These are phyloP conservation scores for Bonia amplexicaulis DNA, from an alignment of 176 grass and related monocot species.

Conservation along the genomic window DNA sequence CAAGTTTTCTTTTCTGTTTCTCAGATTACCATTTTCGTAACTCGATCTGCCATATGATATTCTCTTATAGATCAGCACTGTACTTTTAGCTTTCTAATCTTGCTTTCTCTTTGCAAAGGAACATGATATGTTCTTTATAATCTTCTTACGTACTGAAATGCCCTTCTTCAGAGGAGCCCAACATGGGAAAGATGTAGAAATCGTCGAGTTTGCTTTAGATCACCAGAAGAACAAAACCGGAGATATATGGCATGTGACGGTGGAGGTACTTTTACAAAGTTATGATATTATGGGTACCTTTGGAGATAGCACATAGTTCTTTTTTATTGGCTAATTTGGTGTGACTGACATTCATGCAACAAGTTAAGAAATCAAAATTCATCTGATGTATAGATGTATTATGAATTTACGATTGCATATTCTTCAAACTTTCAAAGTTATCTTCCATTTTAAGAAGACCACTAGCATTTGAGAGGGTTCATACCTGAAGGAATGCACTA, in stretches of 20 bases:
- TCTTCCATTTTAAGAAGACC: constrained; percentile 8
- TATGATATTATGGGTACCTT: constrained; percentile 14
- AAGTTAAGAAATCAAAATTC: constrained; percentile 8
- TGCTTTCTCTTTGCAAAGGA: background rate
- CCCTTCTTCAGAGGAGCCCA: constrained; percentile 35
- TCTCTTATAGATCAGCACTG: background rate
- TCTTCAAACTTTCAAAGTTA: background rate
- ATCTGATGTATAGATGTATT: constrained; percentile 15
- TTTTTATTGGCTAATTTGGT: background rate
- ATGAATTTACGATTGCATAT: background rate
- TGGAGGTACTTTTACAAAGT: constrained; percentile 56
- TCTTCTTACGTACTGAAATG: constrained; percentile 18
- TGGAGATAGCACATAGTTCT: background rate
- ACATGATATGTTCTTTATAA: constrained; percentile 5
- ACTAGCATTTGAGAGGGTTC: background rate
- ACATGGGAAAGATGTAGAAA: constrained; percentile 25
- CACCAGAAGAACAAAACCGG: constrained; percentile 73
- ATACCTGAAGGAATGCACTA: background rate
- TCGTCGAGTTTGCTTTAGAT: constrained; percentile 62
- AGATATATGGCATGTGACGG: constrained; percentile 83
- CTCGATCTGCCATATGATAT: background rate
- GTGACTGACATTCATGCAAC: background rate
- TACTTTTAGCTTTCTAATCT: constrained; percentile 9
- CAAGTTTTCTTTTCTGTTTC: background rate
- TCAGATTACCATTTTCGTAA: background rate